These are phyloP conservation scores for Gamarada debralockiae DNA, from an alignment of 495 filamentous ascomycete species.

Conservation along the genomic window DNA sequence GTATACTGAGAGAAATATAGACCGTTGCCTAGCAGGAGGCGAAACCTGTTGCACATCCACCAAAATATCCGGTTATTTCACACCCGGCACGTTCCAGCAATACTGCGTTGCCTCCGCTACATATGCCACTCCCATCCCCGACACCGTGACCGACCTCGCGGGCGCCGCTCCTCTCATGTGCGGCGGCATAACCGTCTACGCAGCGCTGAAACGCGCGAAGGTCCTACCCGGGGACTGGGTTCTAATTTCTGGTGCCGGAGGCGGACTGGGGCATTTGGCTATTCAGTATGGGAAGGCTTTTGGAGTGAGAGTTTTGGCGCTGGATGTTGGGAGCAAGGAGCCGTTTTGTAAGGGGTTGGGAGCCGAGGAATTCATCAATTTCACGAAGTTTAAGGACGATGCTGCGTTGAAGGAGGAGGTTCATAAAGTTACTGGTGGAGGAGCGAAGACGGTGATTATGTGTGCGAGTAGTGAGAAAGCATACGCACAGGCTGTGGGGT, in stretches of 20 bases:
- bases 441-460: neutral
- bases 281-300: slow-evolving; percentile 50
- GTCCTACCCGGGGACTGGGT: slow-evolving; percentile 43
- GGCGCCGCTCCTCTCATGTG: slow-evolving; percentile 51
- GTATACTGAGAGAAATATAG: no score
- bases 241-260: slow-evolving; percentile 49
- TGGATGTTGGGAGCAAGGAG: slow-evolving; percentile 50
- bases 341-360: slow-evolving; percentile 27
- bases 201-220: slow-evolving; percentile 32
- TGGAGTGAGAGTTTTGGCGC: slow-evolving; percentile 6
- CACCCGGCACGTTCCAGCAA: slow-evolving; percentile 66
- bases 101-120: slow-evolving; percentile 57
- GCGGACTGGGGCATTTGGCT: slow-evolving; percentile 49
- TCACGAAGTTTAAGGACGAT: slow-evolving; percentile 10
- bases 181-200: slow-evolving; percentile 41
- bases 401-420: neutral
- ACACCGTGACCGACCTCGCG: slow-evolving; percentile 42
- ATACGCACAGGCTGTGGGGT: slow-evolving; percentile 52
- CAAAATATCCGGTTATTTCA: slow-evolving; percentile 32
- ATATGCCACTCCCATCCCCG: slow-evolving; percentile 65
- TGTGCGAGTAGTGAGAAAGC: slow-evolving; percentile 27
- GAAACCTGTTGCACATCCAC: slow-evolving; percentile 43
- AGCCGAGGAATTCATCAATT: slow-evolving; percentile 33
- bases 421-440: neutral
- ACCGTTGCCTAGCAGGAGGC: slow-evolving; percentile 25